Base-by-base conservation (phyloP, 2,329 filamentous ascomycete species). In the Mariannaea elegans region DNA sequence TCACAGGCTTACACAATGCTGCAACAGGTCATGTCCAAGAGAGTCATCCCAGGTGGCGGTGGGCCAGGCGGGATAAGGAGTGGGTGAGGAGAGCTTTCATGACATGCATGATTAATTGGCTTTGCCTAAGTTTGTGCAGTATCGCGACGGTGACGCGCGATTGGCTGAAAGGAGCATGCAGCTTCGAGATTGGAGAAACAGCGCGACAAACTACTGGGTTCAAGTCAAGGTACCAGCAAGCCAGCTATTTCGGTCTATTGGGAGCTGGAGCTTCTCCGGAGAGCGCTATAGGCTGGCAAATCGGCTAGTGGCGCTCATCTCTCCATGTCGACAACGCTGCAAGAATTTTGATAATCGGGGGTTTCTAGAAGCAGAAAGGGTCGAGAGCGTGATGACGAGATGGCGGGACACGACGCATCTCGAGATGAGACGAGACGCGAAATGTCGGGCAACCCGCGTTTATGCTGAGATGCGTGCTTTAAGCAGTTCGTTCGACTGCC, bases 31-130 rank as follows among this genome's bases (percentile, higher is more conserved):
- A 27, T 38, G 47, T 29, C 47, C 46, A 29, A 34, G 39, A 24
- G 18, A 57, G 54, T 49, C 21, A 56, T 38, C 27, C 49, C 19
- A 31, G 16, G 38, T 3, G 48, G 48, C 48, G 31, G 50, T 45
- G 44, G 49, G 39, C 50, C 24, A 14, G 31, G 44, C 14, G 53
- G 36, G 27, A 57, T 44, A 41, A 19, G 31, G 24, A 38, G 29
- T 49, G 41, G 56, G 56, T 44, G 53, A 51, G 52, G 44, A 52
- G 41, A 49, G 55, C 58, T 41, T 54, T 62, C 61, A 63, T 69
- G 66, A 69, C 68, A 71, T 69, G 67, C 68, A 67, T 69, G 61
- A 56, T 69, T 67, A 67, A 64, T 65, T 70, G 66, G 63, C 49
- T 55, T 62, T 60, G 63, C 23, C 59, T 56, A 54, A 41, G 50